Evolutionary conservation across 768 basidiomycete species (phyloP).

Genomic region (Botryobasidium botryosum): DNA sequence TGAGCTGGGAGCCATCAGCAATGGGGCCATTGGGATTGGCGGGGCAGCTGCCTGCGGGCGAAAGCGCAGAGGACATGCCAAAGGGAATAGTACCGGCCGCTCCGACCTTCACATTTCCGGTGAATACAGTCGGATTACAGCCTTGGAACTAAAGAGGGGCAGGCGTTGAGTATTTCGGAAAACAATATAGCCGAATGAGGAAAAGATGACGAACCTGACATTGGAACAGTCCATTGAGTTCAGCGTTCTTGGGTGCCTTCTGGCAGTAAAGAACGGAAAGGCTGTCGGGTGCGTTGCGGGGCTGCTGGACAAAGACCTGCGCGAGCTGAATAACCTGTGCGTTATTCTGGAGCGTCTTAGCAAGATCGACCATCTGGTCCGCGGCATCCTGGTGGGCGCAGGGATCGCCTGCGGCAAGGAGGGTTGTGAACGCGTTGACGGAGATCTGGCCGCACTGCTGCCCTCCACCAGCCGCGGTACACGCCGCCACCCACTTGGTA

Average conservation of each 20-base stretch:
- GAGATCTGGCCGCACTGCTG: background rate
- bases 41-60: conserved; percentile 1
- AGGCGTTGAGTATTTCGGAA: too few relatives aligned
- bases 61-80: conserved; percentile 20
- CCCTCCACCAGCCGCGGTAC: background rate
- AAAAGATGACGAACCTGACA: conserved; percentile 29
- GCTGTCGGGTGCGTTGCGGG: conserved; percentile 34
- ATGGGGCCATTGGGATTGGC: background rate
- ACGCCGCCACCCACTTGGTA: background rate
- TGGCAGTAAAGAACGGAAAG: conserved; percentile 38
- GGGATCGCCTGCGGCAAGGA: background rate
- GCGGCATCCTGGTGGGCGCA: conserved; percentile 5
- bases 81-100: conserved; percentile 36
- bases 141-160: too few relatives aligned
- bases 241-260: conserved; percentile 31
- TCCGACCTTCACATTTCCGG: conserved; percentile 27
- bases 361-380: conserved; percentile 8
- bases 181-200: too few relatives aligned
- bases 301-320: conserved; percentile 40
- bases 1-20: conserved; percentile 1
- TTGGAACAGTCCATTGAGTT: conserved; percentile 39
- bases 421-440: background rate
- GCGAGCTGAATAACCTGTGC: conserved; percentile 31
- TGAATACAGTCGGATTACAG: conserved; percentile 28
- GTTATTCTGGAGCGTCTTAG: conserved; percentile 4